These are phyloP conservation scores for Fragaria ananassa DNA, from an alignment of 306 rosid genomes.

Conservation along the genomic window DNA sequence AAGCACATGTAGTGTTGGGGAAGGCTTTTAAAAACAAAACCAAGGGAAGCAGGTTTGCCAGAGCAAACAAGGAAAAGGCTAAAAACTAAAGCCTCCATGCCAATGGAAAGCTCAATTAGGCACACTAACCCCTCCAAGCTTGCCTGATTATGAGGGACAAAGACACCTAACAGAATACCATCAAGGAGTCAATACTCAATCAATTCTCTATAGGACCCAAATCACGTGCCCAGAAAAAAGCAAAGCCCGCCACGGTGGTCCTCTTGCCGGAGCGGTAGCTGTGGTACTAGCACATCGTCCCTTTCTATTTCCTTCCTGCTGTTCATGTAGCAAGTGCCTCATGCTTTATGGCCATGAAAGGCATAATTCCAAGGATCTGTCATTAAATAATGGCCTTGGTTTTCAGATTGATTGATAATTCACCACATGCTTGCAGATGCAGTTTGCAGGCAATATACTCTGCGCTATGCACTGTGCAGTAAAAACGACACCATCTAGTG, in stretches of 20 bases:
- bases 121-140: neutral
- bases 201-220: slow-evolving; percentile 31
- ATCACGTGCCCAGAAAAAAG: slow-evolving; percentile 39
- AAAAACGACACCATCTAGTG: neutral
- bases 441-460: neutral
- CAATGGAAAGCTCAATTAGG: neutral
- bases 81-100: slow-evolving; percentile 14
- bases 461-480: slow-evolving; percentile 12
- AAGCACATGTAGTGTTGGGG: slow-evolving; percentile 82
- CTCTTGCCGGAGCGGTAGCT: slow-evolving; percentile 3
- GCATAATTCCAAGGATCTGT: slow-evolving; percentile 1
- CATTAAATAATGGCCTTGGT: neutral
- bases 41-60: slow-evolving; percentile 8
- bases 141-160: slow-evolving; percentile 1
- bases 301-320: neutral
- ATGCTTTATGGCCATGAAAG: neutral
- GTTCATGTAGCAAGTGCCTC: neutral
- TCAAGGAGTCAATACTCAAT: neutral
- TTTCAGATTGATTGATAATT: neutral
- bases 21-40: slow-evolving; percentile 22
- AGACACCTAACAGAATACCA: slow-evolving; percentile 8
- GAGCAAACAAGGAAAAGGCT: slow-evolving; percentile 10
- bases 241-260: neutral
- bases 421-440: slow-evolving; percentile 35
- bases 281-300: neutral